phyloP scores from a whole-genome alignment of 2,329 filamentous ascomycete species.

The Penicillium griseofulvum region DNA sequence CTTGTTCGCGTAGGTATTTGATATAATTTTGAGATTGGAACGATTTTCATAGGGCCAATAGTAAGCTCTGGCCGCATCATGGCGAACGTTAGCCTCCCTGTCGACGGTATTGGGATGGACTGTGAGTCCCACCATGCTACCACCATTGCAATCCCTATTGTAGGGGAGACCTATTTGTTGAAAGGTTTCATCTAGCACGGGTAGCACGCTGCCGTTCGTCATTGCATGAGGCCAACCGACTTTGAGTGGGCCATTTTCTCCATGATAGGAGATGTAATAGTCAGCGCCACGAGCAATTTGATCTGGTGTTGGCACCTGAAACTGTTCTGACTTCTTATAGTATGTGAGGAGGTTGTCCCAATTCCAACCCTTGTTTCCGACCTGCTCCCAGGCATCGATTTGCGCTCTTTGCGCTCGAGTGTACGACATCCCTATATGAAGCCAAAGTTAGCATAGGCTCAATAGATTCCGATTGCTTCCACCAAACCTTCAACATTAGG shows the following conservation, averaged over 20 bases:
- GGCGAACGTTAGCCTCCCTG: conserved; percentile 37
- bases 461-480: neutral
- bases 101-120: conserved; percentile 46
- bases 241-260: conserved; percentile 29
- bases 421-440: conserved; percentile 38
- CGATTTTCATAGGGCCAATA: conserved; percentile 45
- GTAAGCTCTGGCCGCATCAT: conserved; percentile 50
- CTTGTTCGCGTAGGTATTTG: conserved; percentile 43
- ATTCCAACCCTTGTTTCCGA: conserved; percentile 36
- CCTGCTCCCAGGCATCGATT: conserved; percentile 38
- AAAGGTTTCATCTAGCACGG: conserved; percentile 40
- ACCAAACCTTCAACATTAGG: neutral
- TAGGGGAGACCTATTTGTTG: conserved; percentile 38
- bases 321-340: conserved; percentile 31
- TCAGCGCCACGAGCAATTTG: conserved; percentile 26
- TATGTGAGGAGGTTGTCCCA: conserved; percentile 33
- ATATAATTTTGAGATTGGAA: conserved; percentile 46
- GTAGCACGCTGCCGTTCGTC: conserved; percentile 25
- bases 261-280: conserved; percentile 31
- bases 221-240: conserved; percentile 27
- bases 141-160: conserved; percentile 47
- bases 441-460: neutral
- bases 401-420: conserved; percentile 38
- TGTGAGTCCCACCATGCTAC: conserved; percentile 46
- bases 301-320: conserved; percentile 25